Evolutionary conservation across 2,329 filamentous ascomycete genomes (phyloP).

Genomic region (Conoideocrella luteorostrata): DNA sequence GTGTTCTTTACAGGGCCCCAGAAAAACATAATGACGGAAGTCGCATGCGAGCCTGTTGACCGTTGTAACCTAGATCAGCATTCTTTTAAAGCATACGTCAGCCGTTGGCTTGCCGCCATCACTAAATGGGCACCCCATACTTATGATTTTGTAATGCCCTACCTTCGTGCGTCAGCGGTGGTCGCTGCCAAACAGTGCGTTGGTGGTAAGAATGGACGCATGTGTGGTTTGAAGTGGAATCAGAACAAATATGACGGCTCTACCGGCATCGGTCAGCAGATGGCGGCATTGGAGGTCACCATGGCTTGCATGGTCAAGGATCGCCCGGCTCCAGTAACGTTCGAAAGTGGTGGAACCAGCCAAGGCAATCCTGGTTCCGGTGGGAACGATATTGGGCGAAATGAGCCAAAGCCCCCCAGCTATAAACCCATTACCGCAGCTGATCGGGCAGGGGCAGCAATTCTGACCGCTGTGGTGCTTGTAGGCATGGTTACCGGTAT

Average conservation of each 20-base stretch:
- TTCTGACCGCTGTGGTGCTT: slow-evolving; percentile 54
- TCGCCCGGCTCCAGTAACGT: slow-evolving; percentile 36
- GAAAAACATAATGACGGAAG: slow-evolving; percentile 56
- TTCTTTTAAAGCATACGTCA: slow-evolving; percentile 59
- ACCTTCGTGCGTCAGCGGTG: slow-evolving; percentile 48
- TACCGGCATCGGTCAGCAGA: slow-evolving; percentile 62
- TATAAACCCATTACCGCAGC: slow-evolving; percentile 38
- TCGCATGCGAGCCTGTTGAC: slow-evolving; percentile 56
- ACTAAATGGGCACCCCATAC: slow-evolving; percentile 60
- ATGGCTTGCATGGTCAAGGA: slow-evolving; percentile 52
- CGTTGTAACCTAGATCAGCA: slow-evolving; percentile 57
- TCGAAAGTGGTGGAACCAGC: slow-evolving; percentile 52
- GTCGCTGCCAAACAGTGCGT: slow-evolving; percentile 52
- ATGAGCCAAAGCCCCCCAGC: slow-evolving; percentile 18
- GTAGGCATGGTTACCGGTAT: slow-evolving; percentile 47
- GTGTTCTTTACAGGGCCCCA: slow-evolving; percentile 48
- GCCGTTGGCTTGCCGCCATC: slow-evolving; percentile 54
- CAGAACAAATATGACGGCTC: slow-evolving; percentile 50
- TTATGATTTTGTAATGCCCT: slow-evolving; percentile 42
- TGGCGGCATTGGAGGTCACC: slow-evolving; percentile 61
- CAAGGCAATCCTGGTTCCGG: slow-evolving; percentile 39
- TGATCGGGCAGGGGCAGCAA: slow-evolving; percentile 62
- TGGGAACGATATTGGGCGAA: slow-evolving; percentile 38
- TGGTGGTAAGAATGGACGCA: slow-evolving; percentile 48
- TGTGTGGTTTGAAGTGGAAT: slow-evolving; percentile 57